Evolutionary conservation across 139 green algal species (phyloP), one percentile per base, ranked within the genome.

Genomic region (Dunaliella primolecta): DNA sequence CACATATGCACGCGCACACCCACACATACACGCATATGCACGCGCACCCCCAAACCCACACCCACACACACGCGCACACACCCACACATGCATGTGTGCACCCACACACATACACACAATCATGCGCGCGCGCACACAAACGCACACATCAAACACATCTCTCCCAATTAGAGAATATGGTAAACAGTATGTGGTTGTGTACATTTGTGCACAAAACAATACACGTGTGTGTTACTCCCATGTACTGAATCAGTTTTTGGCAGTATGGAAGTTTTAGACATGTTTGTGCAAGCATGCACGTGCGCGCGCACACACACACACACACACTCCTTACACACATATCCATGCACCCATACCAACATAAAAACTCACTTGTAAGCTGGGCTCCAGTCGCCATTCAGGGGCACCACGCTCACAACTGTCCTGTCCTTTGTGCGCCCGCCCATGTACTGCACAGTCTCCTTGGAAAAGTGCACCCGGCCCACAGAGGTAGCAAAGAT

Each of bases 401-500:
- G n/a, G 3, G 91, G 88, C 81, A 88, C 46, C 0, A 95, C 88
- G 1, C 85, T 87, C 2, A 95, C 84, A 1, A 78, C 86, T 29
- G 86, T 85, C 55, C 85, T 30, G 38, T 88, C 33, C 38, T 91
- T 71, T 0, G 24, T 24, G 1, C 56, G 77, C 75, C 37, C 84
- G 81, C 55, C 87, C n/a, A 80, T 57, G 32, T 33, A 56, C 20
- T 55, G 57, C 11, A 82, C 36, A 1, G 33, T 75, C 79, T 89
- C 81, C 0, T 85, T 84, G 37, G 72, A 80, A 82, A 98, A 98
- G 27, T 89, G 89, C 20, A 98, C 94, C 1, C 77, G 75, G 0
- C 96, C 96, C 3, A 92, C 86, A 1, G 91, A 81, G 20, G 96
- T 90, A 0, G 95, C 90, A 85, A 94, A 98, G 0, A 98, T 83